These are phyloP conservation scores for Crassisporium funariophilum DNA, from an alignment of 768 basidiomycete species.

Conservation along the genomic window DNA sequence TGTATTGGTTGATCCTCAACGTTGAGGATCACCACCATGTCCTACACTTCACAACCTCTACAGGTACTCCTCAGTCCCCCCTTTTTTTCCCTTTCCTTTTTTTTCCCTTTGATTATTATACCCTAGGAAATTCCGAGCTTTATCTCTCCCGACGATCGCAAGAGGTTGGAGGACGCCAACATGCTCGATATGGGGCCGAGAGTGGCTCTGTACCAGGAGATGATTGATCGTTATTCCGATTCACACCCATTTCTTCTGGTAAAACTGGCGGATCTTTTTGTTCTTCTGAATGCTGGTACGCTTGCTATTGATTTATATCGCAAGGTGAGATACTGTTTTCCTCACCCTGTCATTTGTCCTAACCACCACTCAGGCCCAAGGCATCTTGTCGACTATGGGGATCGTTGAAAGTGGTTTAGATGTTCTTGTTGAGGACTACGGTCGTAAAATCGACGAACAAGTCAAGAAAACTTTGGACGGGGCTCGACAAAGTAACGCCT, in stretches of 20 bases:
- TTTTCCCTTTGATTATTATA: neutral
- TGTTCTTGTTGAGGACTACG: constrained; percentile 8
- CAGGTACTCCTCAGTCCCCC: constrained; percentile 10
- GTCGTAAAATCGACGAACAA: constrained; percentile 10
- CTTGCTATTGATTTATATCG: constrained; percentile 18
- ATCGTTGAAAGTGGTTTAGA: constrained; percentile 13
- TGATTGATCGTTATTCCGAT: constrained; percentile 21
- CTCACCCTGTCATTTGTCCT: neutral
- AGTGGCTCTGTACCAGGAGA: constrained; percentile 19
- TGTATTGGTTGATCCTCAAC: too few species aligned
- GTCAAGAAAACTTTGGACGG: constrained; percentile 11
- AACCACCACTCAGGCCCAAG: constrained; percentile 13
- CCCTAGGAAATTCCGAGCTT: constrained; percentile 17
- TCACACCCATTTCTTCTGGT: constrained; percentile 17
- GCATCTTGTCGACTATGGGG: constrained; percentile 9
- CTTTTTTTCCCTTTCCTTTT: neutral
- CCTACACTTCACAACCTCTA: constrained; percentile 14
- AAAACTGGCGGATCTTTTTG: constrained; percentile 10
- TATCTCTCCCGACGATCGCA: constrained; percentile 18
- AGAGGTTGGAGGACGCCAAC: constrained; percentile 9
- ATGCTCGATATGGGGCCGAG: constrained; percentile 4
- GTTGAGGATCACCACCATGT: too few species aligned
- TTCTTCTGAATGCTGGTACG: constrained; percentile 7
- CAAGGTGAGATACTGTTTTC: constrained; percentile 10
- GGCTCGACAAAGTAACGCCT: constrained; percentile 13